These are phyloP conservation scores for Trichophyton schoenleinii DNA, from an alignment of 2,329 filamentous ascomycete genomes.

Conservation along the genomic window DNA sequence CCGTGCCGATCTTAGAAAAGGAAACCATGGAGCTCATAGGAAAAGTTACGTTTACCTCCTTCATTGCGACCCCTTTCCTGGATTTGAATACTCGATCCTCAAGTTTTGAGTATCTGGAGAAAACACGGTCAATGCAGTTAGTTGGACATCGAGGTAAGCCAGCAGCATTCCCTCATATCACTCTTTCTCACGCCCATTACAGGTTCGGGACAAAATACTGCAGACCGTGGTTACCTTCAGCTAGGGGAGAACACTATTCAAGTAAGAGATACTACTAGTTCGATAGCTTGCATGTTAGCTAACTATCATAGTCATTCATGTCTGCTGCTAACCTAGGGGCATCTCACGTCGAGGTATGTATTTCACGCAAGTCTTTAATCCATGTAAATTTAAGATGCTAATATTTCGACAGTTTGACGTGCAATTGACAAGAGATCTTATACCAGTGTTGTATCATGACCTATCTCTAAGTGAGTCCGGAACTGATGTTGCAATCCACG, in stretches of 20 bases:
- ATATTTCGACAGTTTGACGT: slow-evolving; percentile 21
- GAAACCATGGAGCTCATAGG: slow-evolving; percentile 21
- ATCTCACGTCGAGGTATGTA: slow-evolving; percentile 24
- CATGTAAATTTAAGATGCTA: slow-evolving; percentile 3
- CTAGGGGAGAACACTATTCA: slow-evolving; percentile 30
- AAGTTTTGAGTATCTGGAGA: not conserved
- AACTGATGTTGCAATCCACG: slow-evolving; percentile 31
- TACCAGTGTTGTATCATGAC: slow-evolving; percentile 33
- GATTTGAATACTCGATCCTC: slow-evolving; percentile 6
- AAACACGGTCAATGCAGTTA: slow-evolving; percentile 10
- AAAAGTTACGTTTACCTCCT: slow-evolving; percentile 24
- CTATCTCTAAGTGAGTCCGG: slow-evolving; percentile 34
- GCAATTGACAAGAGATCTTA: slow-evolving; percentile 31
- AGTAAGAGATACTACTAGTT: slow-evolving; percentile 8
- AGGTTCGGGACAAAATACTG: slow-evolving; percentile 20
- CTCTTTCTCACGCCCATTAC: not conserved
- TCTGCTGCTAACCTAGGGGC: slow-evolving; percentile 25
- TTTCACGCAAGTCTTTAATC: not conserved
- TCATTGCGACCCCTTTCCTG: slow-evolving; percentile 20
- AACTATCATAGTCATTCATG: slow-evolving; percentile 21
- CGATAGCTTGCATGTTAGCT: not conserved
- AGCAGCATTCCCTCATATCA: not conserved
- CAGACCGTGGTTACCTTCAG: slow-evolving; percentile 22
- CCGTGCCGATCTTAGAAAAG: slow-evolving; percentile 23
- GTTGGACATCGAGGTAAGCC: slow-evolving; percentile 26